Percentiles rank a stretch among this genome's conserved stretches.
These are phyloP conservation scores for Plasmodium ovale DNA, from an alignment of 169 alveolate species.

Conservation along the genomic window DNA sequence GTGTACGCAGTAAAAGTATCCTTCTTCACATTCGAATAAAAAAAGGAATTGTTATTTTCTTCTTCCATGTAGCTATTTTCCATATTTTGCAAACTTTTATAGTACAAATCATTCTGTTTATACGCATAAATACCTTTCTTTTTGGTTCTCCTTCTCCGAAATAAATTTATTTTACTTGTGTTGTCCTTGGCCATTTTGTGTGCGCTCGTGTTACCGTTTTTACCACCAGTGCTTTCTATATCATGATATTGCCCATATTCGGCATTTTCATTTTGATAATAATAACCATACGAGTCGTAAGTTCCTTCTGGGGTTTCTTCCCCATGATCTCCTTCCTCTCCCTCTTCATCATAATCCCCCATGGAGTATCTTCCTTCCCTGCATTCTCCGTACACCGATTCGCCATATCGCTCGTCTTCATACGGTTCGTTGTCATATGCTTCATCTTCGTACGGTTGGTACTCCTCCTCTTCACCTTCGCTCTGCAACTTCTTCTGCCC, in stretches of 20 bases:
- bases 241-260: background rate
- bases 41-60: slow-evolving; percentile 66
- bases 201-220: background rate
- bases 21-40: slow-evolving; percentile 35
- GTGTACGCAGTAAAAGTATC: slow-evolving; percentile 13
- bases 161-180: background rate
- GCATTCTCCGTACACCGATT: slow-evolving; percentile 9
- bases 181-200: background rate
- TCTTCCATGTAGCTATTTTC: slow-evolving; percentile 67
- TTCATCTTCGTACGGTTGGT: background rate
- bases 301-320: background rate
- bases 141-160: slow-evolving; percentile 20
- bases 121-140: slow-evolving; percentile 62
- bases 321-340: background rate
- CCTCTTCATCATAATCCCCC: background rate
- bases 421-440: background rate
- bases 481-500: background rate
- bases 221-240: background rate
- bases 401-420: background rate
- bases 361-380: background rate
- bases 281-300: background rate
- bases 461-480: slow-evolving; percentile 28
- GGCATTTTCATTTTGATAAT: background rate
- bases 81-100: slow-evolving; percentile 35
- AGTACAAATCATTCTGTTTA: slow-evolving; percentile 68